Evolutionary conservation across 441 rosid species (phyloP).

Genomic region (Euphorbia schlechtendalii): DNA sequence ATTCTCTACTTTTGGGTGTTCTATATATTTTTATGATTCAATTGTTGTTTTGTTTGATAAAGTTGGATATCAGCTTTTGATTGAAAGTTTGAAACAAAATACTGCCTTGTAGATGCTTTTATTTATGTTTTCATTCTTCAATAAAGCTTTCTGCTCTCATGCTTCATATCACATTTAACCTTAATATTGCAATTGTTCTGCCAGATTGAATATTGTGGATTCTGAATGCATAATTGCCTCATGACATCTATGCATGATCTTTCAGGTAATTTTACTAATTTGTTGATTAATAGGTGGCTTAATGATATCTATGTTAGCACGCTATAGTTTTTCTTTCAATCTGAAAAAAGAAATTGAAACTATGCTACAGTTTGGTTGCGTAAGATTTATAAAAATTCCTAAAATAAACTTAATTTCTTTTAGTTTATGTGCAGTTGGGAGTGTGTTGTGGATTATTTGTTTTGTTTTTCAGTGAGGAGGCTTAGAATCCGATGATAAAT

Average conservation of each 20-base stretch:
- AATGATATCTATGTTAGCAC: background rate
- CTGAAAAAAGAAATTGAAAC: background rate
- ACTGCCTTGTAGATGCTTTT: background rate
- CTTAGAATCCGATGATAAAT: background rate
- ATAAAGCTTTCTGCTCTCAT: too few relatives aligned
- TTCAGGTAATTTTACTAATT: slow-evolving; percentile 39
- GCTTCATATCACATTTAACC: slow-evolving; percentile 9
- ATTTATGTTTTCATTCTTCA: background rate
- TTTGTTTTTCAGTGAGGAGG: background rate
- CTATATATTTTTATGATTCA: background rate
- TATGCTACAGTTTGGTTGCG: background rate
- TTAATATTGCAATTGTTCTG: slow-evolving; percentile 19
- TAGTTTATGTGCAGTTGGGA: background rate
- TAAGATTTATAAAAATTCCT: background rate
- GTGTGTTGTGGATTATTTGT: background rate
- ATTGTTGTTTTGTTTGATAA: background rate
- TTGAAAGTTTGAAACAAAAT: background rate
- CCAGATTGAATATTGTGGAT: slow-evolving; percentile 27
- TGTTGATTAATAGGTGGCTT: slow-evolving; percentile 12
- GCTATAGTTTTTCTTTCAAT: background rate
- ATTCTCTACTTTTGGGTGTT: background rate
- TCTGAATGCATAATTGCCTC: slow-evolving; percentile 20
- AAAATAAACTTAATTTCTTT: background rate
- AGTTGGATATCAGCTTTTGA: background rate
- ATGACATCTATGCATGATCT: slow-evolving; percentile 48